Conservation (phyloP, 768 basidiomycete genomes). For the Mycena metata region DNA sequence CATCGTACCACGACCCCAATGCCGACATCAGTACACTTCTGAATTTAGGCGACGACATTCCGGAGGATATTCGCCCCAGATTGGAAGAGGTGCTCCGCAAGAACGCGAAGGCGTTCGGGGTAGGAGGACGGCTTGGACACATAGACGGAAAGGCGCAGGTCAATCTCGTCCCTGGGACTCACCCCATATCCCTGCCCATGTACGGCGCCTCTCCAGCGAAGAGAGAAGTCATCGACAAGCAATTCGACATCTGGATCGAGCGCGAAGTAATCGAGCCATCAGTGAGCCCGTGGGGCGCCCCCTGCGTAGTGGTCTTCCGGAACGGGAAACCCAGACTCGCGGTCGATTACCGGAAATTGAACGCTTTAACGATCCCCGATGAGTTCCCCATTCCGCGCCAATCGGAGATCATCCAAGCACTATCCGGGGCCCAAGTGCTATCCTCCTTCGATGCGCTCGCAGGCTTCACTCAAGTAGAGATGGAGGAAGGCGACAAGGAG, state of each 20-base stretch:
- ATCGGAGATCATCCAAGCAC: not conserved
- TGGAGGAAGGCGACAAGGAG: slow-evolving; percentile 18
- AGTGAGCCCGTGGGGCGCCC: slow-evolving; percentile 37
- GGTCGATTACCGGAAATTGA: slow-evolving; percentile 47
- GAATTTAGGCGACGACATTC: not conserved
- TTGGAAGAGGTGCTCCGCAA: not conserved
- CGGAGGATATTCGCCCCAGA: not conserved
- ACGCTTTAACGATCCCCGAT: not conserved
- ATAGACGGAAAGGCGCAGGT: slow-evolving; percentile 33
- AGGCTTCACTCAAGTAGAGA: too few species aligned
- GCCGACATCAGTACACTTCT: not conserved
- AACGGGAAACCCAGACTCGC: slow-evolving; percentile 53
- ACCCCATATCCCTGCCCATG: slow-evolving; percentile 41
- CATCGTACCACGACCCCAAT: not conserved
- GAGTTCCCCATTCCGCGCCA: not conserved
- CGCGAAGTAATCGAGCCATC: slow-evolving; percentile 49
- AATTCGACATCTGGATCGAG: slow-evolving; percentile 46
- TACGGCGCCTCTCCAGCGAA: slow-evolving; percentile 42
- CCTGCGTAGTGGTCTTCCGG: slow-evolving; percentile 49
- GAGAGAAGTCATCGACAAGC: slow-evolving; percentile 45
- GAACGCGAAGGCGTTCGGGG: not conserved
- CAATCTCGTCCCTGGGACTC: slow-evolving; percentile 24
- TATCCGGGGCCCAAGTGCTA: slow-evolving; percentile 11
- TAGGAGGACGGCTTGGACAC: slow-evolving; percentile 40
- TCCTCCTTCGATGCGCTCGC: not conserved